Evolutionary conservation across 495 filamentous ascomycete species (phyloP).

Genomic region (Penicillium goetzii): DNA sequence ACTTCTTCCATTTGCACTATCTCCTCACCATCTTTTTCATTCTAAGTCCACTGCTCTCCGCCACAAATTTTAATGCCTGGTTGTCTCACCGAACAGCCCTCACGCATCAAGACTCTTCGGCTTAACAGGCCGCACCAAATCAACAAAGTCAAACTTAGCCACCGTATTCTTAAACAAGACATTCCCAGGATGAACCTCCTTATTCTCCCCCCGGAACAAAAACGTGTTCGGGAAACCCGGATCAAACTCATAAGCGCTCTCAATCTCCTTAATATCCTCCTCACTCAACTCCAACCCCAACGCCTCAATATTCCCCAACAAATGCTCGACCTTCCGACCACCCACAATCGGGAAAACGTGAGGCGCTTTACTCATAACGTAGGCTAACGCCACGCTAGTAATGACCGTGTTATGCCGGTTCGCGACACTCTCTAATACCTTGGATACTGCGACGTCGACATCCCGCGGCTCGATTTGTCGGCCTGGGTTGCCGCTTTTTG

Average conservation of each 20-base stretch:
- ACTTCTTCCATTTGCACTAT: neutral
- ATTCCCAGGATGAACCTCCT: slow-evolving; percentile 29
- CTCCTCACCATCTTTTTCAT: neutral
- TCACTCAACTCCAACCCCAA: slow-evolving; percentile 57
- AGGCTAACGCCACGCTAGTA: slow-evolving; percentile 64
- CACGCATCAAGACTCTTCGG: slow-evolving; percentile 28
- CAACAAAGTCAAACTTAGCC: slow-evolving; percentile 33
- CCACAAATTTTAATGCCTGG: neutral
- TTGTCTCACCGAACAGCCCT: neutral
- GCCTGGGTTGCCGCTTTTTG: slow-evolving; percentile 26
- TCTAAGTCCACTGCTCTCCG: neutral
- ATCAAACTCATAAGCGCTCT: slow-evolving; percentile 63
- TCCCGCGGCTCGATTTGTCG: slow-evolving; percentile 22
- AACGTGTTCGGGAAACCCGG: slow-evolving; percentile 63
- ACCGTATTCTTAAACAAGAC: slow-evolving; percentile 19
- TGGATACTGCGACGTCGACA: slow-evolving; percentile 44
- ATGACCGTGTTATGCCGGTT: slow-evolving; percentile 54
- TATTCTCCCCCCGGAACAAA: slow-evolving; percentile 32
- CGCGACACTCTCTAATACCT: slow-evolving; percentile 63
- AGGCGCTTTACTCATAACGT: slow-evolving; percentile 74
- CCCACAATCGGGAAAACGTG: slow-evolving; percentile 78
- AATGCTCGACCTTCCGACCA: slow-evolving; percentile 63
- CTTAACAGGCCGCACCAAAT: slow-evolving; percentile 22
- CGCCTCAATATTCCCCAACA: slow-evolving; percentile 72
- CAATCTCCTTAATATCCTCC: slow-evolving; percentile 69